Conservation (phyloP, 83 land plant species). For the Larix sibirica region DNA sequence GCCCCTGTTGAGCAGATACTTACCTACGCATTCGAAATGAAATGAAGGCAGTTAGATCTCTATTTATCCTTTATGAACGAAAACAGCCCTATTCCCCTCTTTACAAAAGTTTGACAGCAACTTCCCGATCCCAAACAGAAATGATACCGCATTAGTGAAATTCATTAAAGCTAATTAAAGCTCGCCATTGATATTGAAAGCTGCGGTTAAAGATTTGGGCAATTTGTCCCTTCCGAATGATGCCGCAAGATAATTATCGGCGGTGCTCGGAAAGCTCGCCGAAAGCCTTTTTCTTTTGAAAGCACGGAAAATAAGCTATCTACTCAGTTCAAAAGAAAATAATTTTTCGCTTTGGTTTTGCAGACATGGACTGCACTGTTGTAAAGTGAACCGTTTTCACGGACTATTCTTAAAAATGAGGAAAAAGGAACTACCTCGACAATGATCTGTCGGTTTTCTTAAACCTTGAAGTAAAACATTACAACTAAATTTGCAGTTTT, state of each 20-base stretch:
- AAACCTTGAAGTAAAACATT: too few species aligned
- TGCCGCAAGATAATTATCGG: not conserved
- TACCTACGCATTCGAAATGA: not conserved
- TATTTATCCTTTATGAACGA: not conserved
- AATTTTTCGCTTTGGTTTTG: not conserved
- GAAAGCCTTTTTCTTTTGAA: not conserved
- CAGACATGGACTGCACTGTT: not conserved
- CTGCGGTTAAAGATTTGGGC: not conserved
- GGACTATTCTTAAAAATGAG: not conserved
- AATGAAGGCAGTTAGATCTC: not conserved
- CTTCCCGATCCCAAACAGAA: not conserved
- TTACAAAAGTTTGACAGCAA: constrained; percentile 6
- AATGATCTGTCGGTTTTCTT: too few species aligned
- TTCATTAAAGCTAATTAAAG: constrained; percentile 7
- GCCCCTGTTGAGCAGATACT: too few species aligned
- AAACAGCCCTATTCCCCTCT: not conserved
- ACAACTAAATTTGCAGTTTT: too few species aligned
- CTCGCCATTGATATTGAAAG: not conserved
- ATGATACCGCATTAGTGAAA: not conserved
- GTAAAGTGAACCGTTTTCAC: constrained; percentile 4
- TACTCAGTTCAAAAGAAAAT: not conserved
- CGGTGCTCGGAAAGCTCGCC: constrained; percentile 4
- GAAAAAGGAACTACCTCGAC: too few species aligned
- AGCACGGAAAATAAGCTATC: not conserved
- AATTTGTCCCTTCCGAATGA: not conserved